Percentiles rank a stretch among this genome's conserved stretches.
Evolutionary conservation across 257 asterid genomes (phyloP).

Genomic region (Gentiana macrophylla): DNA sequence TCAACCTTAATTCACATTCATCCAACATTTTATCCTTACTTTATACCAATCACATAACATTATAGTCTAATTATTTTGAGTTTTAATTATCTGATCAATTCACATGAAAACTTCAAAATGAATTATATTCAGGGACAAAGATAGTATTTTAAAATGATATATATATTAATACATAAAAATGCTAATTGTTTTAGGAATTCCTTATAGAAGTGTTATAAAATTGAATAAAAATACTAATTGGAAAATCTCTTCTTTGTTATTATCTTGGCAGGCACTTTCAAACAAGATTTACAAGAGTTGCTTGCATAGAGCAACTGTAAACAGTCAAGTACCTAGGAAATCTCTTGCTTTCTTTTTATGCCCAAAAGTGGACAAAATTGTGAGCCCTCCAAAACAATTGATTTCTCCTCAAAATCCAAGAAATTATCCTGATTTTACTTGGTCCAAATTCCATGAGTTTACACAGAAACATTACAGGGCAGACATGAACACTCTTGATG

Average conservation of each 20-base stretch:
- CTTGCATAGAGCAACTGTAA: constrained; percentile 69
- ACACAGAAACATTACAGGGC: constrained; percentile 74
- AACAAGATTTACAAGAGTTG: constrained; percentile 83
- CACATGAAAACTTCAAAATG: too few species aligned
- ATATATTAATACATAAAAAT: too few species aligned
- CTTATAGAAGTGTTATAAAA: too few species aligned
- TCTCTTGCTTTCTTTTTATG: constrained; percentile 72
- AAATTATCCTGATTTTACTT: constrained; percentile 60
- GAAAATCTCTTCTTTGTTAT: neutral
- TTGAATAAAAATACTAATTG: too few species aligned
- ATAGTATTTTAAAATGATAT: too few species aligned
- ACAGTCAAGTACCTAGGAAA: constrained; percentile 37
- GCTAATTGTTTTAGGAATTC: too few species aligned
- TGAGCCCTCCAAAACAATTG: constrained; percentile 49
- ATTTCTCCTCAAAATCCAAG: constrained; percentile 29
- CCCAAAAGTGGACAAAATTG: constrained; percentile 46
- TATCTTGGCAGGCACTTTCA: constrained; percentile 48
- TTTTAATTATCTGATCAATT: too few species aligned
- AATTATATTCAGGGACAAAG: too few species aligned
- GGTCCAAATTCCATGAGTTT: constrained; percentile 56
- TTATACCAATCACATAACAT: too few species aligned
- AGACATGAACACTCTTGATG: constrained; percentile 69
- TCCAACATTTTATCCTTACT: too few species aligned
- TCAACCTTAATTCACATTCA: too few species aligned
- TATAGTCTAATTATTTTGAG: too few species aligned